Evolutionary conservation across 441 rosid genomes (phyloP).

Genomic region (Croton setiger): DNA sequence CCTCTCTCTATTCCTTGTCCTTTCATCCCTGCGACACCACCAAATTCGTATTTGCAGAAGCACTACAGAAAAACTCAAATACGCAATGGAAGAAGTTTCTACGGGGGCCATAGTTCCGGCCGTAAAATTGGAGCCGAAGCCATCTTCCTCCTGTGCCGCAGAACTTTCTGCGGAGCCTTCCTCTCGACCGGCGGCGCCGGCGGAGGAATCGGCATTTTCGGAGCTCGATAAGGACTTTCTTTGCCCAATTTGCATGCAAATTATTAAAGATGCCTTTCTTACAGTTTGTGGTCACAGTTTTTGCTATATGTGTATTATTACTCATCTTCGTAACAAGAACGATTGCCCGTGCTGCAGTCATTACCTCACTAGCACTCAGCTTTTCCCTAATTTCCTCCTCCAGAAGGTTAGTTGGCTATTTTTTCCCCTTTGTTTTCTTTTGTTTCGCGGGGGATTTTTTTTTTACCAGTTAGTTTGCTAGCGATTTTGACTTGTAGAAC

Average conservation of each 20-base stretch:
- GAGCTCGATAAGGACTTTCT: slow-evolving; percentile 78
- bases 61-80: neutral
- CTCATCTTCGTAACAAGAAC: slow-evolving; percentile 85
- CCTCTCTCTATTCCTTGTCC: neutral
- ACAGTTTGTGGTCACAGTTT: slow-evolving; percentile 95
- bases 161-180: slow-evolving; percentile 29
- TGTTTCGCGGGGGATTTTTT: neutral
- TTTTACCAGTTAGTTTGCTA: neutral
- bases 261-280: slow-evolving; percentile 89
- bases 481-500: neutral
- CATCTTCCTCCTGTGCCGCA: slow-evolving; percentile 29
- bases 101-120: slow-evolving; percentile 82
- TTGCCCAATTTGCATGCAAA: slow-evolving; percentile 98
- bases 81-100: slow-evolving; percentile 58
- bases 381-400: slow-evolving; percentile 85
- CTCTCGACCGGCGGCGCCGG: slow-evolving; percentile 27
- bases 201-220: slow-evolving; percentile 25
- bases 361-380: slow-evolving; percentile 70
- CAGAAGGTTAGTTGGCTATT: slow-evolving; percentile 55
- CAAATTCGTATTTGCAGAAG: neutral
- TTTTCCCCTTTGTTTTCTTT: neutral
- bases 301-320: slow-evolving; percentile 94
- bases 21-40: slow-evolving; percentile 17
- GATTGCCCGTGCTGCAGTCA: slow-evolving; percentile 97
- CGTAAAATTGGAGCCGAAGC: slow-evolving; percentile 51